Conservation (phyloP, 805 yeast genomes). For the Yamadazyma ubonensis region DNA sequence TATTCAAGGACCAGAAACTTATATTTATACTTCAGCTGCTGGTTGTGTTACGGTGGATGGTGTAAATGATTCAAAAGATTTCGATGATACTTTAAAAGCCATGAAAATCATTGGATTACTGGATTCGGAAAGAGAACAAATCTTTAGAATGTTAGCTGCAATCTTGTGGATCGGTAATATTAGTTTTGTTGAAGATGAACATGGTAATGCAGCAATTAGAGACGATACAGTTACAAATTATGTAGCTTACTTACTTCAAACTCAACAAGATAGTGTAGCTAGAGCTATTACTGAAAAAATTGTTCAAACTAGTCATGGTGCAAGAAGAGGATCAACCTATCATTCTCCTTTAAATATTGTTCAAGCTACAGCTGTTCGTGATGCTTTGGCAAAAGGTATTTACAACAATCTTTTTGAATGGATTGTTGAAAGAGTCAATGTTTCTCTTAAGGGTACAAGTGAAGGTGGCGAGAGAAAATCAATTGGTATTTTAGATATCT, state of each 20-base stretch:
- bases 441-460: conserved; percentile 55
- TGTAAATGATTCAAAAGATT: conserved; percentile 80
- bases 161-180: conserved; percentile 95
- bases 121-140: conserved; percentile 83
- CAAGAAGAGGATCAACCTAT: conserved; percentile 86
- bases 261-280: conserved; percentile 62
- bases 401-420: conserved; percentile 93
- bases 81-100: conserved; percentile 75
- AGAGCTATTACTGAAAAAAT: conserved; percentile 76
- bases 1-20: conserved; percentile 90
- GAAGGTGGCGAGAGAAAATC: conserved; percentile 48
- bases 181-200: conserved; percentile 79
- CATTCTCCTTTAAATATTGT: conserved; percentile 89
- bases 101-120: conserved; percentile 85
- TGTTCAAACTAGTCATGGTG: conserved; percentile 87
- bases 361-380: conserved; percentile 93
- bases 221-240: conserved; percentile 92
- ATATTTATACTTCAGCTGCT: conserved; percentile 82
- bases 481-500: conserved; percentile 91
- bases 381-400: conserved; percentile 91
- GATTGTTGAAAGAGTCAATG: conserved; percentile 91
- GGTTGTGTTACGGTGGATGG: conserved; percentile 85
- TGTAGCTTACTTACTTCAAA: conserved; percentile 87
- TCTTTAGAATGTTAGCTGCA: conserved; percentile 80
- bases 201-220: conserved; percentile 77